A percentile compares a stretch with the other conserved stretches of the same genome.
These are phyloP conservation scores for Pseudocercospora ulei DNA, from an alignment of 2,329 filamentous ascomycete species.

Conservation along the genomic window DNA sequence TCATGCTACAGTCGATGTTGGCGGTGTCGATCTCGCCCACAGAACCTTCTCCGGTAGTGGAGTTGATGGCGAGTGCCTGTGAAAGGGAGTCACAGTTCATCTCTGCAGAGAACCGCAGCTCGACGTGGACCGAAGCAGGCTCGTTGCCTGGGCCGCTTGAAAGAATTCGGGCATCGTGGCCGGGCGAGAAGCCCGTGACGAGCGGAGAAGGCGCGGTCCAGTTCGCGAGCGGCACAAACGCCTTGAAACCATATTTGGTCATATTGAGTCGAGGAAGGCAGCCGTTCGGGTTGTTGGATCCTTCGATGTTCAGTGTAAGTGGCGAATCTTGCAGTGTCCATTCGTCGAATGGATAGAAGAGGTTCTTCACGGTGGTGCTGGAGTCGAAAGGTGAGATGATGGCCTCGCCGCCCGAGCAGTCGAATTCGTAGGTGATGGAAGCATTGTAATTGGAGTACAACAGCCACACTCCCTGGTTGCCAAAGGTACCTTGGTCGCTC, in stretches of 20 bases:
- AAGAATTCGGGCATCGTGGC: constrained; percentile 50
- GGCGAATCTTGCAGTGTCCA: constrained; percentile 43
- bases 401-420: constrained; percentile 46
- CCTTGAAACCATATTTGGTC: constrained; percentile 50
- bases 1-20: constrained; percentile 41
- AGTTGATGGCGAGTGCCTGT: constrained; percentile 44
- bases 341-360: constrained; percentile 54
- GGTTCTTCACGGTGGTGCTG: constrained; percentile 50
- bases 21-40: constrained; percentile 39
- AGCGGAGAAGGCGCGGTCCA: constrained; percentile 48
- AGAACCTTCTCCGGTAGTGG: constrained; percentile 44
- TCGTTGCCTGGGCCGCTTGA: constrained; percentile 39
- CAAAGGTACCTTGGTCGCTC: constrained; percentile 32
- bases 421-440: constrained; percentile 47
- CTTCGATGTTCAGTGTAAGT: constrained; percentile 42
- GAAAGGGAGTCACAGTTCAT: constrained; percentile 53
- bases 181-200: constrained; percentile 52
- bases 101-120: constrained; percentile 50
- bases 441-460: constrained; percentile 45
- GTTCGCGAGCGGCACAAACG: constrained; percentile 47
- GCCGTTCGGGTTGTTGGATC: constrained; percentile 44
- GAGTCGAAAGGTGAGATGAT: constrained; percentile 49
- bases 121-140: constrained; percentile 40
- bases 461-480: constrained; percentile 46
- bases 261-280: constrained; percentile 48